Conservation (phyloP, 805 yeast genomes). For the Monosporozyma servazzii region DNA sequence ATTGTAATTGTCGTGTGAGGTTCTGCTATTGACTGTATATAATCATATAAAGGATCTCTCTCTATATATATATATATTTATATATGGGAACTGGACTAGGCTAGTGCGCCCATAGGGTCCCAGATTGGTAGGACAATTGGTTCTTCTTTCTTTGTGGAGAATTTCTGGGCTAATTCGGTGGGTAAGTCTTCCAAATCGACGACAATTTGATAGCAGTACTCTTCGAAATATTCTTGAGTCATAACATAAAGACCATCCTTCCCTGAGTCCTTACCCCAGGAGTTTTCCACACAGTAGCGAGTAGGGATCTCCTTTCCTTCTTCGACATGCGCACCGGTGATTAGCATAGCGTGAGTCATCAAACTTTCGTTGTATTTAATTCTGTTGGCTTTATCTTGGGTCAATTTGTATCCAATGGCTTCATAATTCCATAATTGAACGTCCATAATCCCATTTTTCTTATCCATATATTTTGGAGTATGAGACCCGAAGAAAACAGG, state of each 20-base stretch:
- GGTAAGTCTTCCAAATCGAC: slow-evolving; percentile 45
- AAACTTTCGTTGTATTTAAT: slow-evolving; percentile 60
- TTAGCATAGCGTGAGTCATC: slow-evolving; percentile 88
- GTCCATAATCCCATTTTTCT: slow-evolving; percentile 62
- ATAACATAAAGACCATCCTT: slow-evolving; percentile 58
- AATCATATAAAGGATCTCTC: not conserved
- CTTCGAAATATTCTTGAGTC: slow-evolving; percentile 68
- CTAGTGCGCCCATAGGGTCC: slow-evolving; percentile 76
- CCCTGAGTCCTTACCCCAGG: slow-evolving; percentile 68
- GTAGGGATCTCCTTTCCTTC: slow-evolving; percentile 44
- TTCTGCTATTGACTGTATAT: too few relatives aligned
- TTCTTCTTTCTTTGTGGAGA: slow-evolving; percentile 34
- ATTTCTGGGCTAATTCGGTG: slow-evolving; percentile 30
- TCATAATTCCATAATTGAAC: slow-evolving; percentile 58
- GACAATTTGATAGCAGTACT: slow-evolving; percentile 66
- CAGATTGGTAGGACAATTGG: slow-evolving; percentile 61
- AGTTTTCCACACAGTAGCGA: slow-evolving; percentile 67
- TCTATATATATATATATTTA: not conserved
- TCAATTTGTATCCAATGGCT: slow-evolving; percentile 44
- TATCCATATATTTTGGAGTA: slow-evolving; percentile 69
- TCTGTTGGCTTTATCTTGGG: slow-evolving; percentile 55
- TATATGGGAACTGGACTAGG: slow-evolving; percentile 21
- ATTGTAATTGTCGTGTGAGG: not conserved
- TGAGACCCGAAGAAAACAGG: slow-evolving; percentile 86
- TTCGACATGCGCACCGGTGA: slow-evolving; percentile 73